These are phyloP conservation scores for Ganoderma multipileum DNA, from an alignment of 1,284 basidiomycete species.

Conservation along the genomic window DNA sequence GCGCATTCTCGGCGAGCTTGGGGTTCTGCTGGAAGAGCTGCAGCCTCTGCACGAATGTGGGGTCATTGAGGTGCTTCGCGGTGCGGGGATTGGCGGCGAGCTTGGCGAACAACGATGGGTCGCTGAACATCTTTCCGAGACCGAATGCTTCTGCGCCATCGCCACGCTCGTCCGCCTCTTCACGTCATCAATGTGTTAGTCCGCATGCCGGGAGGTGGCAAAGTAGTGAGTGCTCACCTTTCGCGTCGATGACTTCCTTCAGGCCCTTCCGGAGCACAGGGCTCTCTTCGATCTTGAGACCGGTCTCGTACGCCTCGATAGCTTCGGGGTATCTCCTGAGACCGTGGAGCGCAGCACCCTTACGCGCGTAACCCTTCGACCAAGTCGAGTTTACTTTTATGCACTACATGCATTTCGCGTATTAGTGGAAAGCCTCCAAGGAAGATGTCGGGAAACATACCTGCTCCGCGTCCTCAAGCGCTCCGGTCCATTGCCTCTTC, in stretches of 20 bases:
- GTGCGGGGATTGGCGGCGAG: slow-evolving; percentile 90
- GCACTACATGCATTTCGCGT: slow-evolving; percentile 51
- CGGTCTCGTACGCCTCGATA: slow-evolving; percentile 81
- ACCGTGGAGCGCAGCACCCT: slow-evolving; percentile 96
- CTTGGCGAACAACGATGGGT: slow-evolving; percentile 86
- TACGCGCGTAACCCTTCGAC: slow-evolving; percentile 92
- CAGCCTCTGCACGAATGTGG: slow-evolving; percentile 79
- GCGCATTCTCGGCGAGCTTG: slow-evolving; percentile 55
- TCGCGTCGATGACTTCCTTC: slow-evolving; percentile 84
- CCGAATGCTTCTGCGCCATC: slow-evolving; percentile 56
- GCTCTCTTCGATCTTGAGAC: slow-evolving; percentile 84
- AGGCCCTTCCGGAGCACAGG: slow-evolving; percentile 87
- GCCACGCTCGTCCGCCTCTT: slow-evolving; percentile 49
- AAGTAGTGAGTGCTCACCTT: slow-evolving; percentile 52
- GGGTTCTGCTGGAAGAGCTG: slow-evolving; percentile 71
- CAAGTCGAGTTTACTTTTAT: slow-evolving; percentile 85
- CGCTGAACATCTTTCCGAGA: slow-evolving; percentile 83
- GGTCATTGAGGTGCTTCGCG: slow-evolving; percentile 83
- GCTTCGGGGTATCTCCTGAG: slow-evolving; percentile 82
- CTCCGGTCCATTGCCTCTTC: slow-evolving; percentile 79
- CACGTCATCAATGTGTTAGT: slow-evolving; percentile 13
- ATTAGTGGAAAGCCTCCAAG: background rate
- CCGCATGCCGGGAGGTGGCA: slow-evolving; percentile 1
- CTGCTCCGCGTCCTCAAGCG: slow-evolving; percentile 91
- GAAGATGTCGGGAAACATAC: slow-evolving; percentile 49